Evolutionary conservation across 2,329 filamentous ascomycete genomes (phyloP).

Genomic region (Clonostachys sp.): DNA sequence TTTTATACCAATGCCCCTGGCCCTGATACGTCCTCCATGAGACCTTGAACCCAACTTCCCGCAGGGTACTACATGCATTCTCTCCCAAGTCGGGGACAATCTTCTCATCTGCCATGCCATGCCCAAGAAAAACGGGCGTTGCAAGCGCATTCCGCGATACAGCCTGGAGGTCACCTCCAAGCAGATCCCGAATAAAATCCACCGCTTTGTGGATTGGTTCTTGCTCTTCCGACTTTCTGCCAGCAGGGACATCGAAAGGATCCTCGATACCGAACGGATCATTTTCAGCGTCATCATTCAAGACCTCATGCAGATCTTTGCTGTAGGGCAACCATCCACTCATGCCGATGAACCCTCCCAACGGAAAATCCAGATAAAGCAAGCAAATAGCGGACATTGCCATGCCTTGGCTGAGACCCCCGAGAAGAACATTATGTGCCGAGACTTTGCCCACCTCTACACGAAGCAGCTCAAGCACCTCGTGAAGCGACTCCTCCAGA

Average conservation of each 20-base stretch:
- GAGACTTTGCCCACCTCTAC: conserved; percentile 20
- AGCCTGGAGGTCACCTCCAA: conserved; percentile 3
- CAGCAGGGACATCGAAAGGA: neutral
- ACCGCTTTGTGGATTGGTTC: conserved; percentile 14
- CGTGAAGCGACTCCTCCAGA: conserved; percentile 30
- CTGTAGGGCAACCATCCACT: conserved; percentile 38
- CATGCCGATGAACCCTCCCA: conserved; percentile 42
- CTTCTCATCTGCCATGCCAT: conserved; percentile 32
- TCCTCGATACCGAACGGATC: conserved; percentile 12
- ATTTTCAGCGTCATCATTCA: conserved; percentile 8
- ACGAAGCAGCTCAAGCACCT: conserved; percentile 24
- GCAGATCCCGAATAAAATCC: conserved; percentile 22
- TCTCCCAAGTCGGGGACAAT: conserved; percentile 23
- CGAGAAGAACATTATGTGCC: conserved; percentile 36
- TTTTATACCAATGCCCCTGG: conserved; percentile 42
- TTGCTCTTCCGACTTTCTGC: neutral
- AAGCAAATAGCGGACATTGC: conserved; percentile 36
- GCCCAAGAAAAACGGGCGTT: conserved; percentile 37
- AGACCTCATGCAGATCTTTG: conserved; percentile 20
- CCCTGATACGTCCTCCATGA: conserved; percentile 30
- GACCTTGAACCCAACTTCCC: conserved; percentile 23
- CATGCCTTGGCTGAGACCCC: conserved; percentile 49
- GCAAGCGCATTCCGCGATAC: conserved; percentile 1
- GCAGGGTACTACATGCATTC: conserved; percentile 18
- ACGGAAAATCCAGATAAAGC: conserved; percentile 24